Base-by-base conservation (phyloP, 129 eudicot species). In the Arctium minus region DNA sequence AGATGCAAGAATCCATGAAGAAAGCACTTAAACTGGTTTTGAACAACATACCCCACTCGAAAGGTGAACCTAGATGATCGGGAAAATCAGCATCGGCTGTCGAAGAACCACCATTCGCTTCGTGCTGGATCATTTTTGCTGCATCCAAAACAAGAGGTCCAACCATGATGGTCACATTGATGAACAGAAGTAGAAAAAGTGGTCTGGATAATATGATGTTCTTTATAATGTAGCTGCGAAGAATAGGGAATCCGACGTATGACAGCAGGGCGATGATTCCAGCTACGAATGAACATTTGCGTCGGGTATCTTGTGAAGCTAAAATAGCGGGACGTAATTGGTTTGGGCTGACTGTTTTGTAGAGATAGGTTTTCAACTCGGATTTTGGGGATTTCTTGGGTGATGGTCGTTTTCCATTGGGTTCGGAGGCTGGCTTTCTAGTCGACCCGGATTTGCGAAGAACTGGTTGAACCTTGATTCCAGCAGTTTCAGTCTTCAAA, bases 1-100 rank as follows among this genome's bases (percentile, higher is more conserved):
- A 95, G 67, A 95, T 85, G 82, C 94, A 86, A 27, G 86, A 91
- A 74, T 95, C 99, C 91, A 91, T 88, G 76, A 91, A 95, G 75
- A 95, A 62, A 44, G 97, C 93, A 82, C 86, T 71, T 29, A 83
- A 38, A 38, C 81, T 75, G 0, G 88, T 90, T 87, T 89, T 90
- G 85, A 95, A 44, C 82, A 93, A 36, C 78, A 95, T 72, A 31
- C 93, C 97, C 75, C 73, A 56, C 81, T 92, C 99, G 69, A 95
- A 80, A 17, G 92, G 97, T 39, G 87, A 81, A 32, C 92, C 97
- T 4, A 92, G 36, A 77, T 87, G 88, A 83, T 88, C 88, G 0
- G 81, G 77, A 78, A 84, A 42, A 75, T 80, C 88, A 27, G 37
- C 38, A 56, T 78, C 92, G 69, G 84, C 80, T 7, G 39, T 30